A percentile compares a stretch with the other conserved stretches of the same genome.
Conservation (phyloP, 1,284 basidiomycete genomes). For the Cutaneotrichosporon spelunceum region DNA sequence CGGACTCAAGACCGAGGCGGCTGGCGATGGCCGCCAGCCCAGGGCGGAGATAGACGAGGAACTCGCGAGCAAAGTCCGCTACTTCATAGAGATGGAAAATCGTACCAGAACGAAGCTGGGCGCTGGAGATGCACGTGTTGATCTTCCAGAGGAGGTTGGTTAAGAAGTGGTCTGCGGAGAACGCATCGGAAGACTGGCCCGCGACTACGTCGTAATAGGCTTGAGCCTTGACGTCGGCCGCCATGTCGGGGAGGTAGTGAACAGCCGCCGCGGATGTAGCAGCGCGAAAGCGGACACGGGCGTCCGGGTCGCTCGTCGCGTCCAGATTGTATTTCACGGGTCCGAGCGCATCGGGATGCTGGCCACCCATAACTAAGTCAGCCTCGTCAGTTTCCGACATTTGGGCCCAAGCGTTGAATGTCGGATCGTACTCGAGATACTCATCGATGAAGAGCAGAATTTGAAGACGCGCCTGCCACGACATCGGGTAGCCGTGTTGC, state of each 20-base stretch:
- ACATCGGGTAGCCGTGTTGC: slow-evolving; percentile 54
- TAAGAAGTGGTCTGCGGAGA: slow-evolving; percentile 63
- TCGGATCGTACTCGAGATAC: slow-evolving; percentile 63
- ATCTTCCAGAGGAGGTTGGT: slow-evolving; percentile 73
- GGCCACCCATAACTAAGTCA: slow-evolving; percentile 28
- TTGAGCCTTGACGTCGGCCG: slow-evolving; percentile 17
- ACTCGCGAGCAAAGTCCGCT: slow-evolving; percentile 54
- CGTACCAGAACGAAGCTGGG: slow-evolving; percentile 73
- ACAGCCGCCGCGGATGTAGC: slow-evolving; percentile 60
- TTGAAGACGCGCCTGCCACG: slow-evolving; percentile 68
- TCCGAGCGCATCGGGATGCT: slow-evolving; percentile 11
- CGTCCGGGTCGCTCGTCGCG: slow-evolving; percentile 67
- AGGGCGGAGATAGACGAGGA: slow-evolving; percentile 62
- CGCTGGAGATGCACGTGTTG: slow-evolving; percentile 79
- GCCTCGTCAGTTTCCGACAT: slow-evolving; percentile 28
- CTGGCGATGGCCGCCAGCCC: slow-evolving; percentile 64
- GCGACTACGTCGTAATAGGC: slow-evolving; percentile 31
- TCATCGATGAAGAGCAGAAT: slow-evolving; percentile 64
- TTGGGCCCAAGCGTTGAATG: slow-evolving; percentile 32
- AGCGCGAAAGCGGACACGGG: slow-evolving; percentile 78
- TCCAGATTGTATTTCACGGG: slow-evolving; percentile 56
- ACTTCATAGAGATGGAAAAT: slow-evolving; percentile 84
- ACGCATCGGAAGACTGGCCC: slow-evolving; percentile 22
- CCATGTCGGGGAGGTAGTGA: slow-evolving; percentile 32
- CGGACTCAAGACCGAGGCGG: slow-evolving; percentile 64